A percentile compares a stretch with the other conserved stretches of the same genome.
Evolutionary conservation across 2,329 filamentous ascomycete species (phyloP).

Genomic region (Pyricularia sp.): DNA sequence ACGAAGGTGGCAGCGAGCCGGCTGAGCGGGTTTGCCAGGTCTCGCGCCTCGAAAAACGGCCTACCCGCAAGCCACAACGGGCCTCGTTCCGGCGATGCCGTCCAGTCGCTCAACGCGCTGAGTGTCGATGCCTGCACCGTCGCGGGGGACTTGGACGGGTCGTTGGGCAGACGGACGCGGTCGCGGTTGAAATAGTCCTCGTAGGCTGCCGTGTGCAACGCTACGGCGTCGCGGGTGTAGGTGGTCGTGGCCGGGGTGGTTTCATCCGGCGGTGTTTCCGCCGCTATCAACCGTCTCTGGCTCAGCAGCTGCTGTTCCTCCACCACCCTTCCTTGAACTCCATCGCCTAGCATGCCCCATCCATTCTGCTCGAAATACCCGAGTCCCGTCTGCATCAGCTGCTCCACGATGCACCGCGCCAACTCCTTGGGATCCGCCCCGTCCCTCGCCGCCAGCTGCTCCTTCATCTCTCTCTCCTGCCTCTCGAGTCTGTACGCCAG

Average conservation of each 20-base stretch:
- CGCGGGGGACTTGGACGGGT: background rate
- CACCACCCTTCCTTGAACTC: background rate
- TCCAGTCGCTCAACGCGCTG: background rate
- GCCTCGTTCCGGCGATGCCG: background rate
- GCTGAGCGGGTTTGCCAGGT: constrained; percentile 8
- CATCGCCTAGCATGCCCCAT: no score
- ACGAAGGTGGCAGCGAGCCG: constrained; percentile 8
- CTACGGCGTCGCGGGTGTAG: background rate
- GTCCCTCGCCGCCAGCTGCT: background rate
- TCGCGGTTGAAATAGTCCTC: background rate
- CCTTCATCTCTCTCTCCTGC: background rate
- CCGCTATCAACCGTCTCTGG: background rate
- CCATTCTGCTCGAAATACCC: no score
- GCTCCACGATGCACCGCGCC: background rate
- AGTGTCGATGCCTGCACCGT: background rate
- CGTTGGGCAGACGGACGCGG: background rate
- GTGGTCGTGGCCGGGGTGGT: background rate
- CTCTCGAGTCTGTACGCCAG: no score
- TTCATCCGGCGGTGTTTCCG: background rate
- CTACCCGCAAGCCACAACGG: constrained; percentile 9
- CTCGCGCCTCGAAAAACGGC: background rate
- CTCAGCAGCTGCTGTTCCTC: background rate
- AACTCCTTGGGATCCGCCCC: background rate
- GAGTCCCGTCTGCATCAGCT: background rate
- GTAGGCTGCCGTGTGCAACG: background rate